Evolutionary conservation across 495 filamentous ascomycete species (phyloP), one percentile per base, ranked within the genome.

Genomic region (Polyplosphaeria fusca): DNA sequence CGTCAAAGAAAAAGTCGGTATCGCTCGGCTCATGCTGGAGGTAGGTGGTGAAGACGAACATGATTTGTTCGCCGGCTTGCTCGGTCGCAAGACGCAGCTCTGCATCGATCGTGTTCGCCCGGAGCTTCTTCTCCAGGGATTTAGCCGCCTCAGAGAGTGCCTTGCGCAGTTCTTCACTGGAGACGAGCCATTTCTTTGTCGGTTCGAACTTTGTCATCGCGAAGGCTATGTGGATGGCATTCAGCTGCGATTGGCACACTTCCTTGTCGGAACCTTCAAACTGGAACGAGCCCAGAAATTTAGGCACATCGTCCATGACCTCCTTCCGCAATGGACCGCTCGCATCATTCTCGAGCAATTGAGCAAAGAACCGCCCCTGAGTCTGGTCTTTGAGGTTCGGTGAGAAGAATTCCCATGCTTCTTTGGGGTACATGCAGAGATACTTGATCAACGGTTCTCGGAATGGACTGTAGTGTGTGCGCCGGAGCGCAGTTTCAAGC

Each of bases 381-480:
- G 83, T 84, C 65, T 88, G 77, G 52, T 97, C 88, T 50, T 85
- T 82, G 52, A 96, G 74, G 61, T 83, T 86, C 38, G 81, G 78
- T 4, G 82, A 71, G 62, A 95, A 86, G 68, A 91, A 87, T 1
- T 79, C 71, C 83, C 90, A 90, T 16, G 89, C 85, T 58, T 97
- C 92, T 39, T 86, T 83, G 0, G 93, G 88, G 66, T 96, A 99
- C 18, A 87, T 81, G 69, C 95, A 96, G 44, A 99, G 78, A 68
- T 95, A 97, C 65, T 89, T 91, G 65, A 95, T 85, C n/a, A 99
- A 78, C 4, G 93, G 94, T 47, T 84, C 83, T 24, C 93, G 77
- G 74, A 99, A 96, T 1, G 94, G 92, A 66, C 90, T 96, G 62
- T 87, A 85, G n/a, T 89, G 86, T 2, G 93, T 99, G 60, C 93